phyloP scores from a whole-genome alignment of 2,329 filamentous ascomycete genomes.

The Pseudocercospora musae region DNA sequence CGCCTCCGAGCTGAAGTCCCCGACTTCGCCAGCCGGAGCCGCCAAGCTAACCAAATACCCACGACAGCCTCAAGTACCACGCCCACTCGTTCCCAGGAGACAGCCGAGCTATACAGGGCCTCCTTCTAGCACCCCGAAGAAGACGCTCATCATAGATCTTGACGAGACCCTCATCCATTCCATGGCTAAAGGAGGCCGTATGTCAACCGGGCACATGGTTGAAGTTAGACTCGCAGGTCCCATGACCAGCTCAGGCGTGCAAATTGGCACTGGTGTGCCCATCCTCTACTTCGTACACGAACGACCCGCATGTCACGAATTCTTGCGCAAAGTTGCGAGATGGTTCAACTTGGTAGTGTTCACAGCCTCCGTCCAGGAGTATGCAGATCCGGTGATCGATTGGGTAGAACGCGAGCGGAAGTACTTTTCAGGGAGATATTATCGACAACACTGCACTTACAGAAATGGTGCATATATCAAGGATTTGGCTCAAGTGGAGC shows the following conservation, averaged over 20 bases:
- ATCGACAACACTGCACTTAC: constrained; percentile 94
- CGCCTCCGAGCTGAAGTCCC: constrained; percentile 82
- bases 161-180: constrained; percentile 98
- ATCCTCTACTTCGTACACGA: constrained; percentile 99
- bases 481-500: constrained; percentile 91
- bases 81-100: constrained; percentile 82
- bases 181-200: constrained; percentile 91
- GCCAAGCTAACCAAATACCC: constrained; percentile 77
- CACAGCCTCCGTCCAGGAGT: constrained; percentile 96
- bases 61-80: constrained; percentile 80
- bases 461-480: constrained; percentile 97
- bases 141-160: constrained; percentile 91
- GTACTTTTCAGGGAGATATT: constrained; percentile 90
- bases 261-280: constrained; percentile 79
- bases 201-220: constrained; percentile 97
- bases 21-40: constrained; percentile 72
- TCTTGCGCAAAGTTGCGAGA: constrained; percentile 86
- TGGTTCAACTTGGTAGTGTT: constrained; percentile 98
- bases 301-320: constrained; percentile 93
- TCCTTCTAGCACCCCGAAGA: constrained; percentile 63
- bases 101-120: constrained; percentile 81
- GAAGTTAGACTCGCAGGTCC: constrained; percentile 59
- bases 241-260: constrained; percentile 23
- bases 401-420: constrained; percentile 97
- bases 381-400: constrained; percentile 97